Evolutionary conservation across 257 asterid species (phyloP), one percentile per base, ranked within the genome.

Genomic region (Prunella vulgaris): DNA sequence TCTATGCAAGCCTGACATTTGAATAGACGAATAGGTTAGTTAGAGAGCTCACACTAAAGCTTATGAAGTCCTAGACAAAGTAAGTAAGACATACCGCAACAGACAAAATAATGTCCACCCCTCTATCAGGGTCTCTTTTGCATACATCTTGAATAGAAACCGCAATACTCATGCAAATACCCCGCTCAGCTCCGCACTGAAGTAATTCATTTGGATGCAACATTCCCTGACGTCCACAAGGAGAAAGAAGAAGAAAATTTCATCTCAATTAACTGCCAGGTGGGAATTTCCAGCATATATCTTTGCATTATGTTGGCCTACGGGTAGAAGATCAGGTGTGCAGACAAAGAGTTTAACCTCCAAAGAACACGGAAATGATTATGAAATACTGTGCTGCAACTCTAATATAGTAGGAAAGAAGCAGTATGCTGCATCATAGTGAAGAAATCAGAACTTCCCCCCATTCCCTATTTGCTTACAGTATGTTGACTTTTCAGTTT

Each of bases 81-180:
- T 15, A 56, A 78, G 53, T 42, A 74, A 71, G 74, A 64, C 83
- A 83, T 84, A 94, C 99, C 96, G 79, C 95, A 46, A 91, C 87
- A 74, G 97, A 85, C 78, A 91, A 82, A 77, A 94, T 85, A 81
- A 94, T 87, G 80, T 94, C 99, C 79, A 94, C 99, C 61, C 99
- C 99, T 84, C 95, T 86, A 77, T 94, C 99, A 77, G 99, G 93
- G 74, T 90, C 81, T 85, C 85, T 86, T 83, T 78, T 84, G 89
- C 99, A 94, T 78, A 94, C 89, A 80, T 90, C 96, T 72, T 72
- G 84, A 68, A 94, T 72, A 61, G 99, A 88, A 81, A 84, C 86
- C 64, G 99, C 99, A 81, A 89, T 86, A 64, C 97, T 87, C 70
- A 87, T 73, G 71, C 81, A 78, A 69, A 91, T 81, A 66, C 73